Conservation (phyloP, 495 filamentous ascomycete genomes). For the Pyronema domesticum region DNA sequence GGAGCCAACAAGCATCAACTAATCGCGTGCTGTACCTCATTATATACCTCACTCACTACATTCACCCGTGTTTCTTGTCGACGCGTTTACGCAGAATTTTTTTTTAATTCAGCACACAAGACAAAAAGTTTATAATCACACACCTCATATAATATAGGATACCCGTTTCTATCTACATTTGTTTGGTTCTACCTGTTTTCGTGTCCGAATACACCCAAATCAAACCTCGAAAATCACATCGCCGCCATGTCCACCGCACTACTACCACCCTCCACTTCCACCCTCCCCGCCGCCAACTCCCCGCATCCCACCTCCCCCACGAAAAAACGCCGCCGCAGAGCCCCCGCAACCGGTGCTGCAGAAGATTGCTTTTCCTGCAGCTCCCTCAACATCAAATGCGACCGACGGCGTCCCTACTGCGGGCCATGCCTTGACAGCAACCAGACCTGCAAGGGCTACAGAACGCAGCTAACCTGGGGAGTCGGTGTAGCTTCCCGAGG, state of each 20-base stretch:
- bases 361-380: slow-evolving; percentile 94
- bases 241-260: slow-evolving; percentile 20
- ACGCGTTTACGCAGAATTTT: no score
- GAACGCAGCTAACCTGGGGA: slow-evolving; percentile 94
- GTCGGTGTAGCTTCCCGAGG: slow-evolving; percentile 92
- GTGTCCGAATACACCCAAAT: not conserved
- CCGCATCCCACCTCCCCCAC: slow-evolving; percentile 16
- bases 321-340: slow-evolving; percentile 65
- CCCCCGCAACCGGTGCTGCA: slow-evolving; percentile 71
- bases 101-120: no score
- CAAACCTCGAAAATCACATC: not conserved
- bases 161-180: no score
- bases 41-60: no score
- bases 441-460: slow-evolving; percentile 91
- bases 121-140: no score
- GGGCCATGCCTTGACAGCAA: slow-evolving; percentile 81
- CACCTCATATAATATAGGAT: no score
- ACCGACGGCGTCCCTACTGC: slow-evolving; percentile 85
- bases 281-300: slow-evolving; percentile 10
- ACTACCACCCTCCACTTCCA: slow-evolving; percentile 16
- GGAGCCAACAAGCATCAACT: no score
- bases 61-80: no score
- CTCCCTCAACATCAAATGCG: slow-evolving; percentile 67
- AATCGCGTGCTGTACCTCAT: no score
- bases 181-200: no score